Conservation (phyloP, 306 rosid genomes). For the Prunus mume region DNA sequence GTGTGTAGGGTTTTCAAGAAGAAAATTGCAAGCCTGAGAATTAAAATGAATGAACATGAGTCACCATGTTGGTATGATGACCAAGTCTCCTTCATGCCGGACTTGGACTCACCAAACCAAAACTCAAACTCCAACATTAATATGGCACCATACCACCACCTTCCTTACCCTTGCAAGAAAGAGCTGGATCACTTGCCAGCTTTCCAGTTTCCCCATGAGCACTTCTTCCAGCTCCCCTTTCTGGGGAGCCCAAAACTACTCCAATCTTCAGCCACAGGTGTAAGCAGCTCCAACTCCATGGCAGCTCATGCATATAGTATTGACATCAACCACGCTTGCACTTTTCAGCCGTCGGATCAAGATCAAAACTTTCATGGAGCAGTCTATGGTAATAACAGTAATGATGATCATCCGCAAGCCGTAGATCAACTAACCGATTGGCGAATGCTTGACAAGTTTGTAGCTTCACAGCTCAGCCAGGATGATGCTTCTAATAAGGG, state of each 20-base stretch:
- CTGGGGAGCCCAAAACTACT: conserved; percentile 53
- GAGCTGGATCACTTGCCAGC: conserved; percentile 47
- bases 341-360: conserved; percentile 28
- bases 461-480: conserved; percentile 91
- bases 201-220: conserved; percentile 40
- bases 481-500: conserved; percentile 48
- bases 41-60: conserved; percentile 67
- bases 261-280: conserved; percentile 23
- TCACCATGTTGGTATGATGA: conserved; percentile 90
- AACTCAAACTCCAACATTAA: conserved; percentile 32
- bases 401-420: conserved; percentile 23
- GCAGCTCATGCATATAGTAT: conserved; percentile 28
- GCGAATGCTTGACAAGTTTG: conserved; percentile 89
- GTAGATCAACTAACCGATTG: conserved; percentile 75
- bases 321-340: conserved; percentile 37
- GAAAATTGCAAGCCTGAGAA: conserved; percentile 61
- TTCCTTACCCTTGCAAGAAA: conserved; percentile 56
- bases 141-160: conserved; percentile 34
- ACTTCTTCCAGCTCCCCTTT: conserved; percentile 63
- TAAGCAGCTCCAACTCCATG: conserved; percentile 26
- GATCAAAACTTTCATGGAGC: conserved; percentile 36
- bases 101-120: conserved; percentile 70
- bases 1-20: conserved; percentile 95
- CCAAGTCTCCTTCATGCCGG: conserved; percentile 67
- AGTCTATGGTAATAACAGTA: conserved; percentile 24